Conservation (phyloP, 2,329 filamentous ascomycete genomes). For the Fonsecaea multimorphosa region DNA sequence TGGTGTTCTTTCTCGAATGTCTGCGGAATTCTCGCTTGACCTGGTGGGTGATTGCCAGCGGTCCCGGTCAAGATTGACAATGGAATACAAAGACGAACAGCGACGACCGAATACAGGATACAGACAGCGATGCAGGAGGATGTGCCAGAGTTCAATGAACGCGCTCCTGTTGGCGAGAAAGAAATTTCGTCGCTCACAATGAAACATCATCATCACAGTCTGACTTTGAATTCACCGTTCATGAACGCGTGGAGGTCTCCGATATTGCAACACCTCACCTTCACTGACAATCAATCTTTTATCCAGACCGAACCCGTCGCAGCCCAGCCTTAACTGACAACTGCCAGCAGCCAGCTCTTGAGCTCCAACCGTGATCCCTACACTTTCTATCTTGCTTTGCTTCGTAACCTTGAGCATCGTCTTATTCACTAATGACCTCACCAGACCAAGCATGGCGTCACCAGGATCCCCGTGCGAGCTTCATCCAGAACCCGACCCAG, state of each 20-base stretch:
- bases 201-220: background rate
- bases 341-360: background rate
- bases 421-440: background rate
- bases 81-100: too few species aligned
- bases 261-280: background rate
- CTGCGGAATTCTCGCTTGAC: background rate
- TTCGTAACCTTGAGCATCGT: background rate
- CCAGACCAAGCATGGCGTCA: background rate
- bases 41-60: background rate
- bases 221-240: background rate
- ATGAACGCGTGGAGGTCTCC: background rate
- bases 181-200: background rate
- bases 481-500: background rate
- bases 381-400: background rate
- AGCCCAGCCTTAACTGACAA: background rate
- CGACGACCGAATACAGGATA: background rate
- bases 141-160: background rate
- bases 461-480: background rate
- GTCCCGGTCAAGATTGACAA: background rate
- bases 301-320: background rate
- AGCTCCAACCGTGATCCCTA: background rate
- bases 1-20: background rate
- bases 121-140: background rate
- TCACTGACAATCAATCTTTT: background rate
- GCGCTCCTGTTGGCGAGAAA: background rate